A percentile compares a stretch with the other conserved stretches of the same genome.
phyloP scores from a whole-genome alignment of 257 asterid genomes.

The Lantana camara region DNA sequence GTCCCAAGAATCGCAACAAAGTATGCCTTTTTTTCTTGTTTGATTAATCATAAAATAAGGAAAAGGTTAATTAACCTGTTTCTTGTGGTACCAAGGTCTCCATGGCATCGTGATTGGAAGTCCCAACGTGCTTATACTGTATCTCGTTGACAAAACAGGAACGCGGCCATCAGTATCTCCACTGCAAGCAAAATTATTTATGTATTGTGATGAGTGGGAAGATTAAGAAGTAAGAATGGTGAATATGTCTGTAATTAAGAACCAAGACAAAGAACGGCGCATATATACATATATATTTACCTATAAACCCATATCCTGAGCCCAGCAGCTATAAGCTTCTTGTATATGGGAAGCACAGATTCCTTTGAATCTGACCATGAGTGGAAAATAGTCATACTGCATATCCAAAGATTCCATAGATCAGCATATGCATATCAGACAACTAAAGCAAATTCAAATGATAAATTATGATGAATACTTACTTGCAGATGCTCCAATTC shows the following conservation, averaged over 20 bases:
- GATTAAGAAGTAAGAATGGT: not conserved
- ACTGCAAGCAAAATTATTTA: slow-evolving; percentile 37
- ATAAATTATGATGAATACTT: too few relatives aligned
- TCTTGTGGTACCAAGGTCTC: slow-evolving; percentile 92
- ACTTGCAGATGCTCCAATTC: slow-evolving; percentile 94
- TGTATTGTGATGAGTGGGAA: not conserved
- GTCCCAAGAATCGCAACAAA: not conserved
- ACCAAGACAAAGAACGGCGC: not conserved
- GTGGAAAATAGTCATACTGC: slow-evolving; percentile 68
- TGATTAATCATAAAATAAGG: not conserved
- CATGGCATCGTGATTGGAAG: slow-evolving; percentile 70
- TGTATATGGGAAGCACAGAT: slow-evolving; percentile 80
- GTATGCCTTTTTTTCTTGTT: not conserved
- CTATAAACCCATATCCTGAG: slow-evolving; percentile 90
- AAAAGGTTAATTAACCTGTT: slow-evolving; percentile 55
- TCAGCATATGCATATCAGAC: too few relatives aligned
- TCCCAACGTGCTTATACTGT: slow-evolving; percentile 67
- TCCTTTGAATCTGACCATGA: slow-evolving; percentile 56
- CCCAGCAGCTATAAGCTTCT: slow-evolving; percentile 75
- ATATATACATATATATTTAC: slow-evolving; percentile 38
- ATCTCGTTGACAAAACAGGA: slow-evolving; percentile 83
- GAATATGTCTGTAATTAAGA: not conserved
- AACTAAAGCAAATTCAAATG: not conserved
- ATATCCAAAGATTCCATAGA: slow-evolving; percentile 4
- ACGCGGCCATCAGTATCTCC: slow-evolving; percentile 95